These are phyloP conservation scores for Candida nitratophila DNA, from an alignment of 805 yeast species.

Conservation along the genomic window DNA sequence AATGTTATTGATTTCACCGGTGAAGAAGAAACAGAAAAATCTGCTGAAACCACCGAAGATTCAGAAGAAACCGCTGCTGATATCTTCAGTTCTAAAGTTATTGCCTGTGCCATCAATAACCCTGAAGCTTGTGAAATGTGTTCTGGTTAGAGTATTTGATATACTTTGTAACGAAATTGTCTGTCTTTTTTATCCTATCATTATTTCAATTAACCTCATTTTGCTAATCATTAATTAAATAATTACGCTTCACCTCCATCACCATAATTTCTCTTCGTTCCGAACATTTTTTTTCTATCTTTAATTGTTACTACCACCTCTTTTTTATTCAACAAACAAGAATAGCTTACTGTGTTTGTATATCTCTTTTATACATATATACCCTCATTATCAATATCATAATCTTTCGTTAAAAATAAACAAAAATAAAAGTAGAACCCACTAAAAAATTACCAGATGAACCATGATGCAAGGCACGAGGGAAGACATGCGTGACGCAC, in stretches of 20 bases:
- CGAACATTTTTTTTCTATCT: not conserved
- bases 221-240: not conserved
- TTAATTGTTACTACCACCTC: not conserved
- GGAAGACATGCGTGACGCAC: too few species aligned
- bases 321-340: not conserved
- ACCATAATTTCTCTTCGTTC: not conserved
- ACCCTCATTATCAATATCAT: not conserved
- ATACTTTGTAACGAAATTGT: not conserved
- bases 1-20: constrained; percentile 5
- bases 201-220: not conserved
- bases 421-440: too few species aligned
- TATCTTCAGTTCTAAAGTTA: constrained; percentile 85
- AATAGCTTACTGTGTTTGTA: not conserved
- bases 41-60: constrained; percentile 12
- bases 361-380: not conserved
- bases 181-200: not conserved
- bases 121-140: constrained; percentile 99
- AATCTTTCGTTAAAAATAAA: not conserved
- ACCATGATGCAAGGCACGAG: too few species aligned
- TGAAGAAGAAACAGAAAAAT: constrained; percentile 12
- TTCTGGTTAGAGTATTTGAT: constrained; percentile 59
- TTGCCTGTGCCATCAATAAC: constrained; percentile 95
- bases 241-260: not conserved
- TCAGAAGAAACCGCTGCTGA: constrained; percentile 52
- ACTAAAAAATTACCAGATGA: too few species aligned